A percentile compares a stretch with the other conserved stretches of the same genome.
Conservation (phyloP, 163 green algal species). For the Botryococcus braunii region DNA sequence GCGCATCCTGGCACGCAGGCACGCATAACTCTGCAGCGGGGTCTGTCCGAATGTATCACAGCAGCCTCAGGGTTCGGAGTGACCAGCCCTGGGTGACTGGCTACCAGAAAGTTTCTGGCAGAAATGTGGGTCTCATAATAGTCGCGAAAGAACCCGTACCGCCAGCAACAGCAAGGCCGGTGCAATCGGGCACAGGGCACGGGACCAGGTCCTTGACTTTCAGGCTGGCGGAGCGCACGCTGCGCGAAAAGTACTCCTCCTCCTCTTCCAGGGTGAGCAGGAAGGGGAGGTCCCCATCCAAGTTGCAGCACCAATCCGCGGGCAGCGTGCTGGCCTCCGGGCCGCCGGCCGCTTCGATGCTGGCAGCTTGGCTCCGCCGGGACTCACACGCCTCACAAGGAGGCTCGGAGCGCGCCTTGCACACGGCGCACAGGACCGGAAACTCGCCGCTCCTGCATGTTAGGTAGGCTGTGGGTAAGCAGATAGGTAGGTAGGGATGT, state of each 20-base stretch:
- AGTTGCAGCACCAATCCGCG: background rate
- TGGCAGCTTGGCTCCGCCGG: background rate
- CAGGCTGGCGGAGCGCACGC: background rate
- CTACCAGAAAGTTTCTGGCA: background rate
- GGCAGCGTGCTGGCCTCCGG: background rate
- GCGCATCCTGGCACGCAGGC: background rate
- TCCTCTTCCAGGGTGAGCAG: constrained; percentile 9
- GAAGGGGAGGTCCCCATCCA: constrained; percentile 5
- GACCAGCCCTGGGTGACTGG: background rate
- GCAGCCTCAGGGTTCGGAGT: too few relatives aligned
- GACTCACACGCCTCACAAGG: constrained; percentile 3
- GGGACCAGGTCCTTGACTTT: constrained; percentile 2
- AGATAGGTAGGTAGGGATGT: too few relatives aligned
- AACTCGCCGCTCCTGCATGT: background rate
- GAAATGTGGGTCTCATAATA: background rate
- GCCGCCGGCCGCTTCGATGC: background rate
- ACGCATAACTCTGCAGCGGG: background rate
- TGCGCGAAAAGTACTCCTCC: constrained; percentile 7
- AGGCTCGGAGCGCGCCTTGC: constrained; percentile 4
- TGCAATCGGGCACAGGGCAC: background rate
- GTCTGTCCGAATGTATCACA: background rate
- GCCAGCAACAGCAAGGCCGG: constrained; percentile 2
- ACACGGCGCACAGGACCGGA: constrained; percentile 9
- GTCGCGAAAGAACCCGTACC: background rate
- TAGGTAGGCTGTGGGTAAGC: too few relatives aligned